phyloP scores from a whole-genome alignment of 257 asterid genomes.

The Craterostigma plantagineum region DNA sequence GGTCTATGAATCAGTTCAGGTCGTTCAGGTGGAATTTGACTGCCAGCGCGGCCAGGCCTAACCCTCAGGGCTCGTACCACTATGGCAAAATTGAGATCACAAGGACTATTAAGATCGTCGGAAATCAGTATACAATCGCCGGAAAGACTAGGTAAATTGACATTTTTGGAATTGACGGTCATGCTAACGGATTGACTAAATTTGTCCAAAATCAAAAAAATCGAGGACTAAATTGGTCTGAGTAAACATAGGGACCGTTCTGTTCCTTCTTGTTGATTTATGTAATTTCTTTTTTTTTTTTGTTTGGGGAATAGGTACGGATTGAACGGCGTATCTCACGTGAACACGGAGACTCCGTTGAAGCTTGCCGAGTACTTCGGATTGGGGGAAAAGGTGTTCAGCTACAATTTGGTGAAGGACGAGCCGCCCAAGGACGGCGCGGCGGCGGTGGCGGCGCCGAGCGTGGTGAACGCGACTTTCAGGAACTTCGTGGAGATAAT shows the following conservation, averaged over 20 bases:
- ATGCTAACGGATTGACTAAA: too few relatives aligned
- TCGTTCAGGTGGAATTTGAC: constrained; percentile 47
- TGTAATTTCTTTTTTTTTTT: too few relatives aligned
- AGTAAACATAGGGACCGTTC: too few relatives aligned
- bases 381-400: constrained; percentile 18
- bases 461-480: constrained; percentile 25
- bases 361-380: constrained; percentile 36
- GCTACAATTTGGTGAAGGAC: constrained; percentile 23
- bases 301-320: constrained; percentile 21
- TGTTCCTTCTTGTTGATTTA: too few relatives aligned
- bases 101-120: constrained; percentile 31
- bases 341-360: constrained; percentile 28
- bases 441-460: constrained; percentile 15
- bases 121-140: constrained; percentile 9
- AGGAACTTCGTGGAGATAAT: constrained; percentile 29
- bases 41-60: constrained; percentile 43
- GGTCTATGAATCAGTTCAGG: constrained; percentile 41
- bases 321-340: constrained; percentile 32
- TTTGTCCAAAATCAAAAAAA: too few relatives aligned
- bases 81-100: constrained; percentile 42
- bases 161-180: too few relatives aligned
- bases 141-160: constrained; percentile 29
- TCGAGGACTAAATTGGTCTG: too few relatives aligned
- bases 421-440: too few relatives aligned
- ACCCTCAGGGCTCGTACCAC: constrained; percentile 46